These are phyloP conservation scores for Colletotrichum lini DNA, from an alignment of 2,329 filamentous ascomycete genomes.

Conservation along the genomic window DNA sequence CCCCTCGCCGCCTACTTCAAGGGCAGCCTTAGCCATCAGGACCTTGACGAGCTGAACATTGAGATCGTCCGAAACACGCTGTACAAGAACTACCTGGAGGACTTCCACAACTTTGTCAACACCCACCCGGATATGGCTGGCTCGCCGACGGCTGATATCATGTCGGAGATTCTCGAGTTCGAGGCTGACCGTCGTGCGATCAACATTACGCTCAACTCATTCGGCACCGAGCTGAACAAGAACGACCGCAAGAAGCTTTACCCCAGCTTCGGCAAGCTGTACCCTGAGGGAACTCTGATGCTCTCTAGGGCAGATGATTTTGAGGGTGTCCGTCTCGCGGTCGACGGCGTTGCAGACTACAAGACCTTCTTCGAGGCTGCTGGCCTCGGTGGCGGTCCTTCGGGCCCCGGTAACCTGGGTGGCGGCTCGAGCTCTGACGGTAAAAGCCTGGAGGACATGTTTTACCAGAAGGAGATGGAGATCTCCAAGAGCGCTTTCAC, in stretches of 20 bases:
- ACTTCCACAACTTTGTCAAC: constrained; percentile 96
- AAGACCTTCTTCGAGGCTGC: constrained; percentile 96
- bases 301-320: constrained; percentile 94
- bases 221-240: constrained; percentile 96
- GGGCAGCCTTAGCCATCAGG: constrained; percentile 93
- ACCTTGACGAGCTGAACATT: constrained; percentile 98
- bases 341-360: constrained; percentile 94
- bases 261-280: constrained; percentile 89
- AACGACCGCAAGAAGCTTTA: constrained; percentile 96
- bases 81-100: constrained; percentile 99
- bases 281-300: constrained; percentile 96
- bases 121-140: constrained; percentile 87
- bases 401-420: constrained; percentile 86
- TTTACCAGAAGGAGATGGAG: constrained; percentile 99
- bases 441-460: constrained; percentile 95
- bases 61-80: constrained; percentile 98
- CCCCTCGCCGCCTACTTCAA: constrained; percentile 98
- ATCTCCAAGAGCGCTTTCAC: constrained; percentile 96
- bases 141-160: constrained; percentile 92
- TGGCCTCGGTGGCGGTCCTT: constrained; percentile 79
- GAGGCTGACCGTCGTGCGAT: constrained; percentile 97
- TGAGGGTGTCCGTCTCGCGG: constrained; percentile 92
- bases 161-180: constrained; percentile 96
- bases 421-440: constrained; percentile 85
- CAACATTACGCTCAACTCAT: constrained; percentile 99